phyloP scores from a whole-genome alignment of 164 flowering plant species.

The Nymphaea colorata region DNA sequence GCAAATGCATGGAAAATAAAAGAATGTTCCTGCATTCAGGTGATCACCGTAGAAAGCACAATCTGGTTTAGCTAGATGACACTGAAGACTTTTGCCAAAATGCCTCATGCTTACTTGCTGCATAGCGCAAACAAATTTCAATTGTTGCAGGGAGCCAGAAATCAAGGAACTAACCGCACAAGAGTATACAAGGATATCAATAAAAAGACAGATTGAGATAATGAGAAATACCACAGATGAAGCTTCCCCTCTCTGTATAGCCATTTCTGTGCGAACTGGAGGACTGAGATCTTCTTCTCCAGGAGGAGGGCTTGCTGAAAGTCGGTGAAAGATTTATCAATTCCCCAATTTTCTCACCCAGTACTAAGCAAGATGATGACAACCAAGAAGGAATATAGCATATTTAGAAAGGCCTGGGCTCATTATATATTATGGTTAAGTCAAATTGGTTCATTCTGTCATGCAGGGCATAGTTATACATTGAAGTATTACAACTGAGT shows the following conservation, averaged over 20 bases:
- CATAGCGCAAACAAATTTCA: background rate
- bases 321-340: background rate
- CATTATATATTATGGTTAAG: too few species aligned
- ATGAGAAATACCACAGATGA: slow-evolving; percentile 30
- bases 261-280: slow-evolving; percentile 47
- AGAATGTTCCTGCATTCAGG: background rate
- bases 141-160: background rate
- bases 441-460: too few species aligned
- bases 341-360: too few species aligned
- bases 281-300: slow-evolving; percentile 43
- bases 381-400: too few species aligned
- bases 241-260: slow-evolving; percentile 61
- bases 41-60: slow-evolving; percentile 70
- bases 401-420: too few species aligned
- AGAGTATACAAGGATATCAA: background rate
- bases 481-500: too few species aligned
- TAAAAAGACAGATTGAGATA: too few species aligned
- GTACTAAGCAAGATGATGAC: too few species aligned
- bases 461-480: too few species aligned
- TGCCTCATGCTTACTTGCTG: slow-evolving; percentile 81
- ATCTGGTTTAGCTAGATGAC: slow-evolving; percentile 78
- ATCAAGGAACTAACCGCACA: background rate
- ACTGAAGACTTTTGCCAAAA: slow-evolving; percentile 72
- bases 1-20: background rate
- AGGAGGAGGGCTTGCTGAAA: slow-evolving; percentile 28